Evolutionary conservation across 176 grass and related monocot species (phyloP).

Genomic region (Paspalum vaginatum): DNA sequence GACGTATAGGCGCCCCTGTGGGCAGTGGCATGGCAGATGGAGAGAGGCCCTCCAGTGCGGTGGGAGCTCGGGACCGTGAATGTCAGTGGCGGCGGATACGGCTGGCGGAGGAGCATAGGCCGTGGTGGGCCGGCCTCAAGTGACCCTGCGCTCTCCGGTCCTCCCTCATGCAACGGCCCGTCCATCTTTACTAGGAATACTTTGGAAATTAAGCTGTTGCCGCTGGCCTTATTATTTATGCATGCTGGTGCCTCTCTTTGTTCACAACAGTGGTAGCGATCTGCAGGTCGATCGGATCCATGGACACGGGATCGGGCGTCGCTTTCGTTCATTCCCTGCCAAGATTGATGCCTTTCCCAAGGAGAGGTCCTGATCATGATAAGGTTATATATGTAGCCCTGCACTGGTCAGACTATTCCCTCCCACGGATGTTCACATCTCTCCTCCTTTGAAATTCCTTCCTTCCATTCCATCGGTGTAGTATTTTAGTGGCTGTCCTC

Average conservation of each 20-base stretch:
- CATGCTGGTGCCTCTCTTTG: neutral
- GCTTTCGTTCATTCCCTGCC: conserved; percentile 26
- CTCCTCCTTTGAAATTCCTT: neutral
- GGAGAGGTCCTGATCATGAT: conserved; percentile 27
- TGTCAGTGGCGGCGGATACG: too few relatives aligned
- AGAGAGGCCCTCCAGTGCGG: too few relatives aligned
- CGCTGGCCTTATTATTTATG: neutral
- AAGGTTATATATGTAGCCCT: conserved; percentile 9
- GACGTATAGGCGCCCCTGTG: too few relatives aligned
- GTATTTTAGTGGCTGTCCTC: neutral
- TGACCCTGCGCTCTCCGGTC: too few relatives aligned
- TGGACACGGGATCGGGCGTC: neutral
- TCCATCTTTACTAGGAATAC: too few relatives aligned
- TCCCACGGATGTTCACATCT: conserved; percentile 37
- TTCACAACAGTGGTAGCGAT: neutral
- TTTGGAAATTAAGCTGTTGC: neutral
- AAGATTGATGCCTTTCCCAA: conserved; percentile 33
- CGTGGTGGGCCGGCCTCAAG: too few relatives aligned
- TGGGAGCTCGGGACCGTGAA: too few relatives aligned
- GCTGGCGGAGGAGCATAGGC: too few relatives aligned
- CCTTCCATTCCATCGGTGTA: neutral
- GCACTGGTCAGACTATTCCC: conserved; percentile 36
- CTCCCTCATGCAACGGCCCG: too few relatives aligned
- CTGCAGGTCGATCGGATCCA: conserved; percentile 31
- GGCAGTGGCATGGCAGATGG: too few relatives aligned